Evolutionary conservation across 805 yeast genomes (phyloP).

Genomic region (Schizosaccharomyces pombe): ASM294v3 CU329670.1:4661501-4662000

Average conservation of each 20-base stretch:
- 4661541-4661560: conserved; percentile 9
- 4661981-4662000: background rate
- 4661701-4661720: conserved; percentile 59
- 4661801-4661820: conserved; percentile 9
- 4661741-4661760: conserved; percentile 15
- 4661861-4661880: background rate
- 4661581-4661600: conserved; percentile 7
- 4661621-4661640: conserved; percentile 29
- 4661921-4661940: background rate
- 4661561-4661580: conserved; percentile 8
- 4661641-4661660: conserved; percentile 22
- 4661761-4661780: conserved; percentile 20
- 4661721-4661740: conserved; percentile 47
- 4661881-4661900: background rate
- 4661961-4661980: background rate
- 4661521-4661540: conserved; percentile 11
- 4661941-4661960: background rate
- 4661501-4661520: conserved; percentile 9
- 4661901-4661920: background rate
- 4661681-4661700: conserved; percentile 32
- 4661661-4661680: conserved; percentile 28
- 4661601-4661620: conserved; percentile 28
- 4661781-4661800: conserved; percentile 20
- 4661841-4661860: background rate
- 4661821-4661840: conserved; percentile 6